phyloP scores from a whole-genome alignment of 2,329 filamentous ascomycete genomes.

The Talaromyces atroroseus region DNA sequence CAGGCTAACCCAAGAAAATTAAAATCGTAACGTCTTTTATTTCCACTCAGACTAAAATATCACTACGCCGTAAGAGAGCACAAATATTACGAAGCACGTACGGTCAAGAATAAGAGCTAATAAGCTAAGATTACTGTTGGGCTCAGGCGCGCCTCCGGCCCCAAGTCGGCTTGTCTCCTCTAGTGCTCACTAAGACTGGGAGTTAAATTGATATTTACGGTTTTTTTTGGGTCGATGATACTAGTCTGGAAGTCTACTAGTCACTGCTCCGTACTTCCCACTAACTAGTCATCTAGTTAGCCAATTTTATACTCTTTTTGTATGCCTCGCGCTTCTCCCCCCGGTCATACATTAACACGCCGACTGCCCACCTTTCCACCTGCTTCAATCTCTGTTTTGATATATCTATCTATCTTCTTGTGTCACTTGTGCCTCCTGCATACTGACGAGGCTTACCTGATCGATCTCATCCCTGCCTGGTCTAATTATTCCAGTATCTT shows the following conservation, averaged over 20 bases:
- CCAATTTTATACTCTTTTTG: not conserved
- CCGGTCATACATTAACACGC: not conserved
- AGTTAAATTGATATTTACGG: not conserved
- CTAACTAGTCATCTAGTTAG: not conserved
- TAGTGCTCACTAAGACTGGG: not conserved
- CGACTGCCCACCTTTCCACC: not conserved
- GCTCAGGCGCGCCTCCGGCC: conserved; percentile 7
- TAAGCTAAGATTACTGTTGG: conserved; percentile 7
- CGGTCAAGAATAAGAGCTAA: not conserved
- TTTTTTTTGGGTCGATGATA: conserved; percentile 1
- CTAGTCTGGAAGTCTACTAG: conserved; percentile 9
- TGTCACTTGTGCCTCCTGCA: not conserved
- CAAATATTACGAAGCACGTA: not conserved
- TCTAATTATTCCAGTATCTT: not conserved
- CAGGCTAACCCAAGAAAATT: not conserved
- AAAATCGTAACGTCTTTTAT: not conserved
- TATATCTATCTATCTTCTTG: not conserved
- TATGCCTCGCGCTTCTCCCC: not conserved
- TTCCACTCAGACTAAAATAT: not conserved
- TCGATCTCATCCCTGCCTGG: not conserved
- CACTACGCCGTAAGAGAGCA: not conserved
- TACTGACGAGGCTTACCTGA: not conserved
- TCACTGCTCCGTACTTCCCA: conserved; percentile 3
- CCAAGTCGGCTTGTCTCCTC: not conserved
- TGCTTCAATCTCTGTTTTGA: too few relatives aligned